Evolutionary conservation across 495 filamentous ascomycete species (phyloP), one percentile per base, ranked within the genome.

Genomic region (Apiosordaria backusii): DNA sequence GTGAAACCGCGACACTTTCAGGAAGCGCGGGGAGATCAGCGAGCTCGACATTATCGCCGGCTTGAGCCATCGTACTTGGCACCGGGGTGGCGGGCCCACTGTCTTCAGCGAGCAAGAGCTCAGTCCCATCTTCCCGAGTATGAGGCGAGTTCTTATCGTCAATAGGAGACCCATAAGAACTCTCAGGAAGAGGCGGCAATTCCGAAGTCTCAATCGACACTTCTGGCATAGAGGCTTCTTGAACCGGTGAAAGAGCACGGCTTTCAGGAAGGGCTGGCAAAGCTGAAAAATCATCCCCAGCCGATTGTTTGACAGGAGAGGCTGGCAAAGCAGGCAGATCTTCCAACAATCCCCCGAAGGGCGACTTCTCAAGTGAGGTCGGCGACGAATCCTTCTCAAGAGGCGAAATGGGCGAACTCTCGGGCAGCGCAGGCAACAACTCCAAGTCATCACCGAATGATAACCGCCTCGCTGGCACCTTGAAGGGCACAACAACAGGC

Each of bases 401-500:
- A 59, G 57, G 57, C 2, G 57, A 59, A 24, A 18, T 13, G 13
- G 57, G 57, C 45, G 18, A 23, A 10, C 40, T 54, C 19, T 64
- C 62, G 0, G 62, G 62, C 16, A 64, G 29, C 10, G 62, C 50
- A 13, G 62, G 62, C 53, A 64, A 35, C n/a, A 57, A 13, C 15
- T 57, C 62, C 50, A 57, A 2, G 4, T 57, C 62, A 16, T 63
- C 60, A 52, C 35, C 52, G 45, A 57, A 45, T 2, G 13, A 9
- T 45, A 45, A 15, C 35, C 10, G 35, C 10, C 35, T 45, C 3
- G 13, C 9, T 2, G 35, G 35, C 9, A 15, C 35, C 16, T 45
- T 45, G 35, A 45, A 45, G 9, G 35, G 35, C 35, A 45, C 35
- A 13, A 45, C 9, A 15, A 45, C 35, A 10, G 35, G 35, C 9